Evolutionary conservation across 257 asterid species (phyloP).

Genomic region (Plantago ovata): DNA sequence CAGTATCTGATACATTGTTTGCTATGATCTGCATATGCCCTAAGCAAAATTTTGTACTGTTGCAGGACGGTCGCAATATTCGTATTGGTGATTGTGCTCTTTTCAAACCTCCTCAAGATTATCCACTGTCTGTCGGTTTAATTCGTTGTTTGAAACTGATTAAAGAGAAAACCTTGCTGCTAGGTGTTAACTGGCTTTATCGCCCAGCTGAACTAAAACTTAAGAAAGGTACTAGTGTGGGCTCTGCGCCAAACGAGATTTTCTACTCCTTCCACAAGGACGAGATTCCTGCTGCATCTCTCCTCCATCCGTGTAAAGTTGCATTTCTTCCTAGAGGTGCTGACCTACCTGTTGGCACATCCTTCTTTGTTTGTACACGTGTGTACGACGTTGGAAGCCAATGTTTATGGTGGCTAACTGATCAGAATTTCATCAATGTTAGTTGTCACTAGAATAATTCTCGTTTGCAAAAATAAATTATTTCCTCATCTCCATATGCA

Average conservation of each 20-base stretch:
- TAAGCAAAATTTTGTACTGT: not conserved
- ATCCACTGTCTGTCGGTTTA: slow-evolving; percentile 57
- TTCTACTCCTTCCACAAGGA: slow-evolving; percentile 65
- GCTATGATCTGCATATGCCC: not conserved
- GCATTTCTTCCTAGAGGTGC: slow-evolving; percentile 69
- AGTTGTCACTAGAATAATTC: slow-evolving; percentile 31
- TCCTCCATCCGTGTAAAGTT: slow-evolving; percentile 65
- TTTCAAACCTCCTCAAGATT: slow-evolving; percentile 49
- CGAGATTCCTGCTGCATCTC: slow-evolving; percentile 59
- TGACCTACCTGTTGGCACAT: slow-evolving; percentile 56
- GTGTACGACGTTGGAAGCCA: slow-evolving; percentile 47
- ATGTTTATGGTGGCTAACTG: slow-evolving; percentile 68
- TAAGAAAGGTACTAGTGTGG: slow-evolving; percentile 42
- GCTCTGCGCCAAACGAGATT: slow-evolving; percentile 63
- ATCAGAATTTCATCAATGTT: slow-evolving; percentile 63
- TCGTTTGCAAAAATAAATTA: not conserved
- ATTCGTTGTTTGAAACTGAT: slow-evolving; percentile 39
- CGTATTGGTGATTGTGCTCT: slow-evolving; percentile 58
- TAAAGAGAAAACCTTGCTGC: slow-evolving; percentile 41
- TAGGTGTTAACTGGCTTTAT: slow-evolving; percentile 64
- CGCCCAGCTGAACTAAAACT: slow-evolving; percentile 48
- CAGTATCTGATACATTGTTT: not conserved
- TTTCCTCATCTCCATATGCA: not conserved
- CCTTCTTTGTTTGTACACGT: slow-evolving; percentile 67
- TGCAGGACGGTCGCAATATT: slow-evolving; percentile 54